A percentile compares a stretch with the other conserved stretches of the same genome.
Evolutionary conservation across 441 rosid genomes (phyloP).

Genomic region (Geranium incanum): DNA sequence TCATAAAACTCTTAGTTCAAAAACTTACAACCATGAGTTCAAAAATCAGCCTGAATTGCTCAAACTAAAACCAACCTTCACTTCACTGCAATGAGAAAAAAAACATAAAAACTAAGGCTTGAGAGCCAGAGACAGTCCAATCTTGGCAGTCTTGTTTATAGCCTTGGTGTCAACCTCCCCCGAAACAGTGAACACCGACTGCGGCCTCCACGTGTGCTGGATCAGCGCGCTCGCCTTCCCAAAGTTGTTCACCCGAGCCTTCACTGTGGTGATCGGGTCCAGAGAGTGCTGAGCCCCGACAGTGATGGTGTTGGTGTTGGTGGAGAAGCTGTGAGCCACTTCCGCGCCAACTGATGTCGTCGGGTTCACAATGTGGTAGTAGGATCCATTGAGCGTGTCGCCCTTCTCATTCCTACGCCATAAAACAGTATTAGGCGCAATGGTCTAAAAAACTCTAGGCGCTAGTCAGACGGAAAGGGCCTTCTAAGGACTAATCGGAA

Average conservation of each 20-base stretch:
- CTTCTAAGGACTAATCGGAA: no score
- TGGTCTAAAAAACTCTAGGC: no score
- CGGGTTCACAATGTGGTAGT: slow-evolving; percentile 60
- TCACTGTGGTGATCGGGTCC: slow-evolving; percentile 69
- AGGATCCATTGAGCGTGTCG: slow-evolving; percentile 55
- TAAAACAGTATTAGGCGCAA: not conserved
- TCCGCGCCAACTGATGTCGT: slow-evolving; percentile 75
- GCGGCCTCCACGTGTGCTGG: slow-evolving; percentile 94
- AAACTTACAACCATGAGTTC: slow-evolving; percentile 5
- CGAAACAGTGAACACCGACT: slow-evolving; percentile 55
- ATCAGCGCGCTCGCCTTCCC: slow-evolving; percentile 72
- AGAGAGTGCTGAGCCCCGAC: slow-evolving; percentile 64
- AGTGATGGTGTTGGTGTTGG: slow-evolving; percentile 59
- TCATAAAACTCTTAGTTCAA: not conserved
- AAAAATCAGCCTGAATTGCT: not conserved
- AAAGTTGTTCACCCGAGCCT: slow-evolving; percentile 58
- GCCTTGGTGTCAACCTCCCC: slow-evolving; percentile 69
- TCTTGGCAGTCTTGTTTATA: slow-evolving; percentile 69
- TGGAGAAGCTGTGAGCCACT: slow-evolving; percentile 62
- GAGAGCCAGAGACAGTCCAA: slow-evolving; percentile 83
- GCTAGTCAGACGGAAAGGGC: no score
- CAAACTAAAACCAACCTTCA: not conserved
- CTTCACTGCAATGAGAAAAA: not conserved
- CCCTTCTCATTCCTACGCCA: slow-evolving; percentile 69
- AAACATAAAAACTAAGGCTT: slow-evolving; percentile 43